Base-by-base conservation (phyloP, 148 eudicot species). In the Chenopodium formosanum region DNA sequence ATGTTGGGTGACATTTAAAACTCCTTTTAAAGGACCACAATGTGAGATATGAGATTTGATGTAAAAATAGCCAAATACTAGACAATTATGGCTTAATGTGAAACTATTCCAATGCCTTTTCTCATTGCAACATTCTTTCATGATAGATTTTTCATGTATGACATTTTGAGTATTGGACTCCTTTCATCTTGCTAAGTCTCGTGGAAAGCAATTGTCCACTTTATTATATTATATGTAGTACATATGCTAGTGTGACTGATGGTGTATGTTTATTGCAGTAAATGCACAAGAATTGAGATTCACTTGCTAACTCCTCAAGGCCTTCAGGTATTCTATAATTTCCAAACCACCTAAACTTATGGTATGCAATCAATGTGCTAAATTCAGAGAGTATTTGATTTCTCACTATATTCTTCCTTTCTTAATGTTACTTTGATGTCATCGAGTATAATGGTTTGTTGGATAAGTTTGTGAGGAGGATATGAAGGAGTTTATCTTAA, bases 281-380 rank as follows among this genome's bases (percentile, higher is more conserved):
- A 84, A 80, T 81, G 86, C 70, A 81, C 86, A 27, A 77, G 83
- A 73, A 84, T 95, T 78, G 99, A 95, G 91, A 95, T 95, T 79
- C 99, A 95, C 84, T 82, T 92, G 82, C 86, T 93, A 76, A 86
- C 97, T 62, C 90, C 97, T n/a, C 97, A 91, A 86, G 98, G 98
- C 71, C 89, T 95, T 86, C 98, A 93, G 97, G 98, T 94, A 85
- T 71, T 66, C 65, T 77, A 32, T 48, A 1, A 13, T 58, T 14
- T 52, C 37, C 40, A 60, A 68, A 1, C 19, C 72, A 65, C 53
- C 47, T 44, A 4, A 68, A 23, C 22, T 53, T 20, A 8, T 12
- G 23, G 48, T 5, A 60, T 76, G 69, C 69, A 76, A 37, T 56
- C 62, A 14, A 76, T 23, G 31, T 50, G 58, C 37, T 16, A 62